These are phyloP conservation scores for Xylaria castorea DNA, from an alignment of 495 filamentous ascomycete species.

Conservation along the genomic window DNA sequence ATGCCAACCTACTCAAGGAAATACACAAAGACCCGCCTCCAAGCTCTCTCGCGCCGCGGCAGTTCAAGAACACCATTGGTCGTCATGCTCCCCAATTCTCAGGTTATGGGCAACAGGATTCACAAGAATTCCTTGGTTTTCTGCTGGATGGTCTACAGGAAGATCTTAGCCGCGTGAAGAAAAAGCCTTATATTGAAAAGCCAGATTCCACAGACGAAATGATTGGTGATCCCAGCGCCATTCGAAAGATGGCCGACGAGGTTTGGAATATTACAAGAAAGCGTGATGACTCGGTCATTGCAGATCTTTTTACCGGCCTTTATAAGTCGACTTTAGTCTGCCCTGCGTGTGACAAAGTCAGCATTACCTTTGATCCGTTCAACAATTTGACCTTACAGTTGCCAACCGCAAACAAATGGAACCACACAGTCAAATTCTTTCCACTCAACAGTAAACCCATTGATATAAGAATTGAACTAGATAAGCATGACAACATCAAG, in stretches of 20 bases:
- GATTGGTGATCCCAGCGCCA: constrained; percentile 77
- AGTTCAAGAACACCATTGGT: constrained; percentile 83
- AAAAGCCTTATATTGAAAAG: constrained; percentile 97
- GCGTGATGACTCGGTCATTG: constrained; percentile 92
- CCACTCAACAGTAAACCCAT: constrained; percentile 70
- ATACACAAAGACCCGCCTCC: constrained; percentile 71
- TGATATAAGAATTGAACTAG: constrained; percentile 81
- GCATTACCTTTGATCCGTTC: constrained; percentile 98
- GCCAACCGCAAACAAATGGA: constrained; percentile 81
- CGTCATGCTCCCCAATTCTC: constrained; percentile 83
- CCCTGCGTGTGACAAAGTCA: constrained; percentile 89
- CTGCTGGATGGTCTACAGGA: constrained; percentile 94
- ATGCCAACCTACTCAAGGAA: constrained; percentile 72
- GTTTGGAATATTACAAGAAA: constrained; percentile 92
- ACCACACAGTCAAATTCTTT: constrained; percentile 73
- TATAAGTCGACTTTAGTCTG: constrained; percentile 97
- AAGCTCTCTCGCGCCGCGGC: constrained; percentile 70
- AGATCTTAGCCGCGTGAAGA: constrained; percentile 89
- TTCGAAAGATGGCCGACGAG: constrained; percentile 81
- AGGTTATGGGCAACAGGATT: constrained; percentile 95
- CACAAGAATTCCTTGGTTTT: constrained; percentile 97
- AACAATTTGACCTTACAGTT: constrained; percentile 91
- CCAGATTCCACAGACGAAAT: constrained; percentile 98
- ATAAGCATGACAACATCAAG: constrained; percentile 78
- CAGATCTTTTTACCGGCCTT: constrained; percentile 93